phyloP scores from a whole-genome alignment of 306 rosid genomes.

The Lotus japonicus region DNA sequence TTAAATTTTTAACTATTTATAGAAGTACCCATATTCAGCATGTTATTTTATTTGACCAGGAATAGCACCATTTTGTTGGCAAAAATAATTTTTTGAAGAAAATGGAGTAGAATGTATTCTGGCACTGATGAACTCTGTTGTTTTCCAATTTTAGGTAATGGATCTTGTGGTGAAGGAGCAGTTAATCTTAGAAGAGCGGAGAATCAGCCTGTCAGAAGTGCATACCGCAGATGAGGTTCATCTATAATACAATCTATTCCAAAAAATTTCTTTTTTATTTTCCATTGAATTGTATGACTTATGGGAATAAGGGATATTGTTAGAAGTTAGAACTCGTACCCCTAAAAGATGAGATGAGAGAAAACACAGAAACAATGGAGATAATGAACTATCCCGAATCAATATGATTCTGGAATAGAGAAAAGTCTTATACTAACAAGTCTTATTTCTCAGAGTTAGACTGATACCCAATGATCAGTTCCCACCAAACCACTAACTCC shows the following conservation, averaged over 20 bases:
- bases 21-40: neutral
- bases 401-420: too few species aligned
- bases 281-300: neutral
- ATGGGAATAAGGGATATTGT: conserved; percentile 1
- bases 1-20: neutral
- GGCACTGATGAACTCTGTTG: conserved; percentile 3
- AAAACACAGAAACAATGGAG: too few species aligned
- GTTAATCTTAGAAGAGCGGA: conserved; percentile 61
- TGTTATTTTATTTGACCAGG: neutral
- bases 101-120: neutral
- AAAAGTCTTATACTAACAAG: too few species aligned
- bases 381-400: too few species aligned
- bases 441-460: too few species aligned
- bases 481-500: too few species aligned
- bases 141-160: conserved; percentile 49
- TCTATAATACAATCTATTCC: neutral
- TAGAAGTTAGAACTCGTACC: too few species aligned
- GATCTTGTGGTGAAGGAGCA: conserved; percentile 72
- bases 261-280: neutral
- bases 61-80: neutral
- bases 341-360: too few species aligned
- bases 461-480: too few species aligned
- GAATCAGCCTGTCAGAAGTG: conserved; percentile 74
- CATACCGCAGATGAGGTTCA: conserved; percentile 85
- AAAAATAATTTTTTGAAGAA: neutral